Evolutionary conservation across 768 basidiomycete species (phyloP).

Genomic region (Russula brevipes): DNA sequence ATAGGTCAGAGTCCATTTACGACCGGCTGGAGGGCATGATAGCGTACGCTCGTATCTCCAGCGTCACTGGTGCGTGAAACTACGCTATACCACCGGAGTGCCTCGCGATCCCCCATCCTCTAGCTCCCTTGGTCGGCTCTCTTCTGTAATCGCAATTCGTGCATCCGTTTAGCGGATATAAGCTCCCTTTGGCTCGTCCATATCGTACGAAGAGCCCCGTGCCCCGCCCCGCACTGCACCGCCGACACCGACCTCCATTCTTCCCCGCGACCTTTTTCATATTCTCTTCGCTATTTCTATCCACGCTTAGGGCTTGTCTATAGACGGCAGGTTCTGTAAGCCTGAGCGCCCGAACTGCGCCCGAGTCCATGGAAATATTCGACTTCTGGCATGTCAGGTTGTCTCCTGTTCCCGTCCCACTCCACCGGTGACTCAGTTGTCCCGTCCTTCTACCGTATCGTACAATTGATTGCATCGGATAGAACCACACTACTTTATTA

Average conservation of each 20-base stretch:
- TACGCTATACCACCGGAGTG: not conserved
- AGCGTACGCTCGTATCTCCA: not conserved
- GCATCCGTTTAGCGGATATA: not conserved
- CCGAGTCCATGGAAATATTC: not conserved
- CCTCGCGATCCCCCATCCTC: not conserved
- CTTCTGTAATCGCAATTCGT: not conserved
- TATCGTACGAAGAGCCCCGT: not conserved
- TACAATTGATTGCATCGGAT: conserved; percentile 4
- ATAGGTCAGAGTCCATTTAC: not conserved
- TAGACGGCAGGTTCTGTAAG: too few species aligned
- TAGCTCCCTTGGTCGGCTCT: not conserved
- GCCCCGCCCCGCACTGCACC: not conserved
- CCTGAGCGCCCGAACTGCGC: too few species aligned
- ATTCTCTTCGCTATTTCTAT: not conserved
- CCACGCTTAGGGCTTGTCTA: not conserved
- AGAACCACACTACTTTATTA: not conserved
- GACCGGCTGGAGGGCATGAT: not conserved
- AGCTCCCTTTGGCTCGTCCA: not conserved
- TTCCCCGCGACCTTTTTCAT: not conserved
- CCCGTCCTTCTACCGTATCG: not conserved
- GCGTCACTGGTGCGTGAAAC: not conserved
- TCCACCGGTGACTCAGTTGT: not conserved
- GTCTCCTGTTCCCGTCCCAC: too few species aligned
- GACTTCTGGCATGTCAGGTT: not conserved
- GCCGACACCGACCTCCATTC: not conserved